Percentiles rank a stretch among this genome's conserved stretches.
Conservation (phyloP, 495 filamentous ascomycete genomes). For the Hypoxylon fuscum region DNA sequence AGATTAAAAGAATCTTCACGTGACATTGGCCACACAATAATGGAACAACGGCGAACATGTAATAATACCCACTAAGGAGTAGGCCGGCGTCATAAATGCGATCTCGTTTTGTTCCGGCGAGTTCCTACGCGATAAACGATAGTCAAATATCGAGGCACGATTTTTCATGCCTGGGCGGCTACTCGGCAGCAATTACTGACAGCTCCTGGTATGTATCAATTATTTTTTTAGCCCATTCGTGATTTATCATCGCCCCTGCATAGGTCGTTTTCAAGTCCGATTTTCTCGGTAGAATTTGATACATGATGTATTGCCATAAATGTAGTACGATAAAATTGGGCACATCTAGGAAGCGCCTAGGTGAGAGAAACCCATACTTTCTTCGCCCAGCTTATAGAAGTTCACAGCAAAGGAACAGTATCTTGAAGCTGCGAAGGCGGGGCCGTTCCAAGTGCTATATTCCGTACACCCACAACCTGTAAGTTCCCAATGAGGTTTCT, state of each 20-base stretch:
- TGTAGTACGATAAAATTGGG: no score
- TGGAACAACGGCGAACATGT: background rate
- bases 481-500: constrained; percentile 26
- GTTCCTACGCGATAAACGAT: background rate
- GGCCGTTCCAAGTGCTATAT: constrained; percentile 1
- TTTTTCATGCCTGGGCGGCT: no score
- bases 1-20: constrained; percentile 25
- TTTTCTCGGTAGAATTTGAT: no score
- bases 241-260: no score
- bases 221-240: no score
- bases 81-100: background rate
- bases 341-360: no score
- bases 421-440: constrained; percentile 17
- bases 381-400: background rate
- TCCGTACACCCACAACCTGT: constrained; percentile 12
- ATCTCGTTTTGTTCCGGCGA: background rate
- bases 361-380: background rate
- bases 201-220: no score
- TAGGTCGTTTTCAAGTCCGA: no score
- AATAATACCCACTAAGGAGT: constrained; percentile 2
- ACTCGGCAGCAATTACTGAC: no score
- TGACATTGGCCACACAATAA: background rate
- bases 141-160: no score
- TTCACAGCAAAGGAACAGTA: constrained; percentile 21
- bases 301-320: no score